Evolutionary conservation across 306 rosid genomes (phyloP), one percentile per base, ranked within the genome.

Genomic region (Albizia julibrissin): DNA sequence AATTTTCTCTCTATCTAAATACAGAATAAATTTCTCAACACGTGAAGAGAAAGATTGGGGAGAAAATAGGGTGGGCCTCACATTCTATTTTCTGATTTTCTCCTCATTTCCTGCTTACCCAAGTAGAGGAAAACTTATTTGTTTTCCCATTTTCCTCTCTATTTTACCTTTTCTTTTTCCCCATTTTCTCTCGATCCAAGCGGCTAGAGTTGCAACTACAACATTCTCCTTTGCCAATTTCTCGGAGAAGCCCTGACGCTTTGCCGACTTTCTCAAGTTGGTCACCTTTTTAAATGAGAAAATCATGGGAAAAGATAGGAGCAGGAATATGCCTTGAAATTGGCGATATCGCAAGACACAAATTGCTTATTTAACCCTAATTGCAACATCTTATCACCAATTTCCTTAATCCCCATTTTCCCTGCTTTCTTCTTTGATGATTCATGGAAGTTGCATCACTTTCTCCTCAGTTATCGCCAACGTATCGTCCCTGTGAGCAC

Each of bases 401-500:
- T 9, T 19, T 47, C n/a, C 27, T 0, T 11, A 26, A 22, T 22
- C 19, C 26, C 44, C 11, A 9, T 9, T 39, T 19, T 0, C 6
- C 10, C 10, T 15, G 24, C 10, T 3, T 40, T 44, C 54, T 4
- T 14, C 39, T 43, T 39, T 6, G 29, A 24, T 71, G 75, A 71
- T 71, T 75, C 76, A 86, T 86, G 88, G 86, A 82, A 37, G 58
- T 68, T 72, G 67, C 68, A 54, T 72, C 67, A 26, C 54, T 83
- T 58, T 72, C 83, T 61, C 47, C 56, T 47, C 62, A 40, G 22
- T 61, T 18, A 15, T 50, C 85, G 39, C 67, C 86, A 43, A 70
- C 66, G 54, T 56, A 18, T 47, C 67, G 16, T 37, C 54, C 11
- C 22, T n/a, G 74, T 74, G n/a, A 68, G 79, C 52, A 27, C 18